Percentiles rank a stretch among this genome's conserved stretches.
phyloP scores from a whole-genome alignment of 768 basidiomycete genomes.

The Basidioascus undulatus region DNA sequence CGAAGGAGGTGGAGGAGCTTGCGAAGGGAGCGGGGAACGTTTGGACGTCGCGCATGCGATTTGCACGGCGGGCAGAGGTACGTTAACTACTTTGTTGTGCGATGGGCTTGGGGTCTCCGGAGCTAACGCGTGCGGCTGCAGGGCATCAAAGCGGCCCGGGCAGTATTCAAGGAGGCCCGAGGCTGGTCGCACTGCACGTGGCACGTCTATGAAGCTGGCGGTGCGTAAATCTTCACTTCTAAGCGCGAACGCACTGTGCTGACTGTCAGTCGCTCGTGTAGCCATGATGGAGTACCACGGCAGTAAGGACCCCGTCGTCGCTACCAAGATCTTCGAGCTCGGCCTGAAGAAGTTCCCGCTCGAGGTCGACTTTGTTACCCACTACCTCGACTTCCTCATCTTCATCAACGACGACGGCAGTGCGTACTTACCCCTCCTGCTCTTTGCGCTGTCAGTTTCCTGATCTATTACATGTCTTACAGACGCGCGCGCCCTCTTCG shows the following conservation, averaged over 20 bases:
- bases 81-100: constrained; percentile 4
- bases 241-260: neutral
- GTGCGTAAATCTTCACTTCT: constrained; percentile 22
- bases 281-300: constrained; percentile 88
- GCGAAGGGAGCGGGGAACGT: constrained; percentile 44
- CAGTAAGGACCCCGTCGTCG: constrained; percentile 51
- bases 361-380: constrained; percentile 60
- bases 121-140: constrained; percentile 1
- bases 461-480: neutral
- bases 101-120: neutral
- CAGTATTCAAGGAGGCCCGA: constrained; percentile 57
- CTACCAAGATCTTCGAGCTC: constrained; percentile 78
- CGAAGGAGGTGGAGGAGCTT: constrained; percentile 33
- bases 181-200: constrained; percentile 34
- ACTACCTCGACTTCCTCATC: constrained; percentile 79
- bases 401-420: constrained; percentile 88
- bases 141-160: constrained; percentile 53
- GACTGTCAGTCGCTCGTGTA: constrained; percentile 14
- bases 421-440: constrained; percentile 22
- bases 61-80: constrained; percentile 55
- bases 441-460: neutral
- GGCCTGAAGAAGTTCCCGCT: constrained; percentile 63
- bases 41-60: constrained; percentile 70
- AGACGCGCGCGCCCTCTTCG: constrained; percentile 94
- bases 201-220: constrained; percentile 84